Percentiles rank a stretch among this genome's conserved stretches.
phyloP scores from a whole-genome alignment of 192 early-diverging fungal species.

The Polychytrium aggregatum region DNA sequence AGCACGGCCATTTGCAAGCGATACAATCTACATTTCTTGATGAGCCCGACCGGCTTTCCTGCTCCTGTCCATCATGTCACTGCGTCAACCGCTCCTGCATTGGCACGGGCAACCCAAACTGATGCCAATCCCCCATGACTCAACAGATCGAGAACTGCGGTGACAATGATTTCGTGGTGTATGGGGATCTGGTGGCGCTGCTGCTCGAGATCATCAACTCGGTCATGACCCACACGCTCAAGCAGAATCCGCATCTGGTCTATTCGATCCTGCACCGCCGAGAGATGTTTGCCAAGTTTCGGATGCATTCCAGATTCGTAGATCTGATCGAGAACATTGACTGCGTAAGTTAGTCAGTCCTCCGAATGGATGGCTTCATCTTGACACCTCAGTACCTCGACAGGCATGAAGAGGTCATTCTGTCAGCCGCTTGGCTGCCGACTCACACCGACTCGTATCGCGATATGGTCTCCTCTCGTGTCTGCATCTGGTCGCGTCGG shows the following conservation, averaged over 20 bases:
- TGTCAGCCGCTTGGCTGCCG: neutral
- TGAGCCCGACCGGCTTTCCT: too few species aligned
- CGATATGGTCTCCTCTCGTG: neutral
- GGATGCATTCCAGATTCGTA: conserved; percentile 36
- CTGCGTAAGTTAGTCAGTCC: conserved; percentile 5
- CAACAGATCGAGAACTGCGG: too few species aligned
- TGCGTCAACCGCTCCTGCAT: too few species aligned
- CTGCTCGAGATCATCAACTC: conserved; percentile 66
- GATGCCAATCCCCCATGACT: too few species aligned
- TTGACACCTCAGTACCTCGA: neutral
- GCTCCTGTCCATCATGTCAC: too few species aligned
- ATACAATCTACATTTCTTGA: too few species aligned
- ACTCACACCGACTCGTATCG: neutral
- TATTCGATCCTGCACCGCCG: conserved; percentile 57
- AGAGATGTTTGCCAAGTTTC: conserved; percentile 50
- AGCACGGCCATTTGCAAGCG: too few species aligned
- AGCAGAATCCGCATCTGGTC: conserved; percentile 55
- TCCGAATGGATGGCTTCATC: neutral
- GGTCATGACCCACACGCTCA: conserved; percentile 43
- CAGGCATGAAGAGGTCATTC: neutral
- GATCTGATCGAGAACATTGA: conserved; percentile 56
- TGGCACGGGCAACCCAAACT: too few species aligned
- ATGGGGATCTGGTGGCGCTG: conserved; percentile 51
- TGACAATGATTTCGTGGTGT: too few species aligned
- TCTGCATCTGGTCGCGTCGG: neutral